These are phyloP conservation scores for Tricholoma terreum DNA, from an alignment of 768 basidiomycete species.

Conservation along the genomic window DNA sequence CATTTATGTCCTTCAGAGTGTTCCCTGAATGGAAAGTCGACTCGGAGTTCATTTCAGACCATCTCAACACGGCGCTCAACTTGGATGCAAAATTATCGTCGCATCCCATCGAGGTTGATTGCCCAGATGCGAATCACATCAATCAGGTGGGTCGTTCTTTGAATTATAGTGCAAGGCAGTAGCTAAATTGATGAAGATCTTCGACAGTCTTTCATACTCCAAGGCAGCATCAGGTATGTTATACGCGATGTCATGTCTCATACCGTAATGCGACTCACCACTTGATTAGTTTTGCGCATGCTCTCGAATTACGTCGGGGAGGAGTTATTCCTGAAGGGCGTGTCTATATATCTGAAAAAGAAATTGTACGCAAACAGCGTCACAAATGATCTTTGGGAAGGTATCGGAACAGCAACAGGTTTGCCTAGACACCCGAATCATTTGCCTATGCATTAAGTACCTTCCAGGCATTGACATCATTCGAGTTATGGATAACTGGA, in stretches of 20 bases:
- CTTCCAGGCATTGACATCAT: slow-evolving; percentile 60
- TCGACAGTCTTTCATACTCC: slow-evolving; percentile 84
- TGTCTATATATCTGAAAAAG: slow-evolving; percentile 89
- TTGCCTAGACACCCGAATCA: slow-evolving; percentile 1
- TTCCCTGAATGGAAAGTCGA: slow-evolving; percentile 87
- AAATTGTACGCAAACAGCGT: slow-evolving; percentile 82
- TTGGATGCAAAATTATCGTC: slow-evolving; percentile 86
- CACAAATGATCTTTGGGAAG: slow-evolving; percentile 85
- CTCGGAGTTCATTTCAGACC: slow-evolving; percentile 74
- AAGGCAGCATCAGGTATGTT: slow-evolving; percentile 72
- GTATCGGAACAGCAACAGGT: slow-evolving; percentile 74
- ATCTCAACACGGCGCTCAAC: slow-evolving; percentile 71
- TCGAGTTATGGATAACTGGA: slow-evolving; percentile 89
- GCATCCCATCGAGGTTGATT: slow-evolving; percentile 91
- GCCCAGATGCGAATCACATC: slow-evolving; percentile 82
- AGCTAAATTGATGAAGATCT: slow-evolving; percentile 51
- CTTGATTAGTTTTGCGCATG: slow-evolving; percentile 80
- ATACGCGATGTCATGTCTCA: background rate
- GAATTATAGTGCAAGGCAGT: background rate
- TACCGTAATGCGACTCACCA: background rate
- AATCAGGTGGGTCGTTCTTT: slow-evolving; percentile 49
- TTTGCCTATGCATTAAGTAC: background rate
- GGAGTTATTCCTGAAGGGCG: slow-evolving; percentile 82
- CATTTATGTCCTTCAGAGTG: slow-evolving; percentile 38
- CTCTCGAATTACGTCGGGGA: slow-evolving; percentile 85